A percentile compares a stretch with the other conserved stretches of the same genome.
Evolutionary conservation across 139 green algal genomes (phyloP).

Genomic region (Tetradesmus lagerheimii): DNA sequence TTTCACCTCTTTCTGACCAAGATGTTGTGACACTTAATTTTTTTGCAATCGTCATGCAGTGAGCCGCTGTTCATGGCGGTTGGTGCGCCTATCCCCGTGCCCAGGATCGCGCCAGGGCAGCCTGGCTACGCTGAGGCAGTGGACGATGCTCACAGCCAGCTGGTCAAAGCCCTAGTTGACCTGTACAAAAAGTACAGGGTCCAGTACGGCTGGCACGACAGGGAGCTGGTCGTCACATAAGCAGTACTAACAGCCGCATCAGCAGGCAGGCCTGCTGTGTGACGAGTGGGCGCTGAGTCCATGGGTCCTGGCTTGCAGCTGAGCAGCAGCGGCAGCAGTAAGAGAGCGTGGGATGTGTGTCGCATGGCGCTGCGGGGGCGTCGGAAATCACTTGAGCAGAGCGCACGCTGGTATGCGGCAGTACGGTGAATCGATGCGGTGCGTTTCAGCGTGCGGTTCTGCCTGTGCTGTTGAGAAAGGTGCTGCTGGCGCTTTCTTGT

Average conservation of each 20-base stretch:
- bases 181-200: constrained; percentile 35
- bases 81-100: constrained; percentile 41
- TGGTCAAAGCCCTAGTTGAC: constrained; percentile 13
- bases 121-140: constrained; percentile 39
- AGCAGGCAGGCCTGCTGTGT: neutral
- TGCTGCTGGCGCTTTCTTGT: neutral
- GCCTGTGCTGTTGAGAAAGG: neutral
- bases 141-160: constrained; percentile 21
- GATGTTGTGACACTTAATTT: no score
- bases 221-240: constrained; percentile 27
- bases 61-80: constrained; percentile 48
- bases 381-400: neutral
- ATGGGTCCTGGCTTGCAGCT: no score
- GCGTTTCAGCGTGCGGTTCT: neutral
- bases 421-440: neutral
- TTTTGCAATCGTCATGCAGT: neutral
- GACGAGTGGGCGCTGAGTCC: no score
- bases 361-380: neutral
- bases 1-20: neutral
- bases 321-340: no score
- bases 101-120: neutral
- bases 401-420: no score
- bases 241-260: neutral
- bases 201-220: constrained; percentile 36
- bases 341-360: no score